phyloP scores from a whole-genome alignment of 2,329 filamentous ascomycete species.

The Ophiostoma sp. region DNA sequence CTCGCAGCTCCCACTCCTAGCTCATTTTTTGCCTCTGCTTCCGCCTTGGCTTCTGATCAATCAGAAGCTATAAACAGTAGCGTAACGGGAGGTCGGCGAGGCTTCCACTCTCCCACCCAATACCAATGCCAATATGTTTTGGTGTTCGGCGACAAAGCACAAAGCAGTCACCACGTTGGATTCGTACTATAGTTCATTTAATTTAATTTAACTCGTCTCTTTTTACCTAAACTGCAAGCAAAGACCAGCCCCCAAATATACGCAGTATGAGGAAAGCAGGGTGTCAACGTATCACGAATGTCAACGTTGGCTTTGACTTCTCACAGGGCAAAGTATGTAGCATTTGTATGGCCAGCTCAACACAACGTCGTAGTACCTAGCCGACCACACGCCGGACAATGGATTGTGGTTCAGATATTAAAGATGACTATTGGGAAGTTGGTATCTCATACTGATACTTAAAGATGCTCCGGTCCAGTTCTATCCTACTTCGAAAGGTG shows the following conservation, averaged over 20 bases:
- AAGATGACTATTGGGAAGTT: background rate
- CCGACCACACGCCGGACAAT: background rate
- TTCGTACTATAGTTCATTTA: background rate
- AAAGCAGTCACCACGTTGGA: background rate
- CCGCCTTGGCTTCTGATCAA: background rate
- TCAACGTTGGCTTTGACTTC: background rate
- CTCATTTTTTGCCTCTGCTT: background rate
- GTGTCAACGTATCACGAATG: background rate
- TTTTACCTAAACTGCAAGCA: constrained; percentile 2
- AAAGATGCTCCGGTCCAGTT: background rate
- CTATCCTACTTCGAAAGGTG: background rate
- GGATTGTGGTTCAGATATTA: background rate
- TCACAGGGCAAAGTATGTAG: background rate
- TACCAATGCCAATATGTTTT: background rate
- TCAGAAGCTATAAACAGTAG: background rate
- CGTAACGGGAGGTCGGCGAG: constrained; percentile 5
- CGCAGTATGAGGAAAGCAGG: background rate
- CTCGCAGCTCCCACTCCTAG: background rate
- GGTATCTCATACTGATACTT: background rate
- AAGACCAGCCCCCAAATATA: background rate
- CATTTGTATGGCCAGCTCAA: background rate
- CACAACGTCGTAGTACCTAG: background rate
- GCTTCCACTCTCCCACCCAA: background rate
- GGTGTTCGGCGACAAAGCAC: background rate
- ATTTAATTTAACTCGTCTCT: background rate